phyloP scores from a whole-genome alignment of 495 filamentous ascomycete species.

The Chaetomidium leptoderma region DNA sequence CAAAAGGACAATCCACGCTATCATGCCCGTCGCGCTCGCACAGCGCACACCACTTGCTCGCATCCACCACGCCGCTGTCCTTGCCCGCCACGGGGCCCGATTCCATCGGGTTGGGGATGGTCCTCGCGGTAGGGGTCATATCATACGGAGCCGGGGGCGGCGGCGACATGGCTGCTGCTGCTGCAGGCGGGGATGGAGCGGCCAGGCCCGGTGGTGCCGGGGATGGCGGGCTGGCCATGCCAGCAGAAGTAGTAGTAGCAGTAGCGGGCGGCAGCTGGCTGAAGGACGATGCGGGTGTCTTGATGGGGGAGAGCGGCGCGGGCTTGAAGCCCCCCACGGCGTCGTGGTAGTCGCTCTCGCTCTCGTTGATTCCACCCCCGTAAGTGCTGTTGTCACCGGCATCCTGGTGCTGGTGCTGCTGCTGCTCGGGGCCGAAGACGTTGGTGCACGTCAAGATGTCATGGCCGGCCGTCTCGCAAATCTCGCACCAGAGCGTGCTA shows the following conservation, averaged over 20 bases:
- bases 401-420: slow-evolving; percentile 34
- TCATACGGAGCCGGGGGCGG: not conserved
- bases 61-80: slow-evolving; percentile 71
- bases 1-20: slow-evolving; percentile 91
- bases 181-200: not conserved
- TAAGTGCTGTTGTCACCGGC: slow-evolving; percentile 35
- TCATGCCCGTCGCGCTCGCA: slow-evolving; percentile 96
- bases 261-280: slow-evolving; percentile 26
- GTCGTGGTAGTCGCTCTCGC: slow-evolving; percentile 15
- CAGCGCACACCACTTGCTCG: slow-evolving; percentile 90
- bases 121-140: no score
- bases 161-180: not conserved
- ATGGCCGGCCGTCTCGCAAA: slow-evolving; percentile 89
- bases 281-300: slow-evolving; percentile 16
- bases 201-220: not conserved
- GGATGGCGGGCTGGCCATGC: no score
- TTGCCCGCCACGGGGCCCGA: slow-evolving; percentile 77
- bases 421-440: slow-evolving; percentile 61
- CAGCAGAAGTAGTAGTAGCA: no score
- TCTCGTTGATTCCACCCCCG: slow-evolving; percentile 23
- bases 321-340: slow-evolving; percentile 41
- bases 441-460: slow-evolving; percentile 91
- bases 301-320: slow-evolving; percentile 50
- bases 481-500: slow-evolving; percentile 84
- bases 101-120: slow-evolving; percentile 59